Conservation (phyloP, 2,329 filamentous ascomycete genomes). For the Epichloe uncinata region DNA sequence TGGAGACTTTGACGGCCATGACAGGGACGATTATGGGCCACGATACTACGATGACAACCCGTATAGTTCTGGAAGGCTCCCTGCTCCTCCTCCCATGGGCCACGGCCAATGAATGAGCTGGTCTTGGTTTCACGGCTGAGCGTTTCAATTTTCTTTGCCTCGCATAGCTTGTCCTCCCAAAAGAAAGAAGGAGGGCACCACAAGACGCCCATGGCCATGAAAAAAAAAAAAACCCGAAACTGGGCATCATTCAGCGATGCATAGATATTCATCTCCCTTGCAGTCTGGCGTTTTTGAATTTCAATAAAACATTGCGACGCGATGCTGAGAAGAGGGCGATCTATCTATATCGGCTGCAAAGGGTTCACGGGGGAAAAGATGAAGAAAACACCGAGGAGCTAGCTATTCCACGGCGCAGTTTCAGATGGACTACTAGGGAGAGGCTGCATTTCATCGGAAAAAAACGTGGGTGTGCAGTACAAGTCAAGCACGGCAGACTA, state of each 20-base stretch:
- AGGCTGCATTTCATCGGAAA: no score
- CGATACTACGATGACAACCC: constrained; percentile 35
- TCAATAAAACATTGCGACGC: neutral
- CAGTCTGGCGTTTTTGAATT: neutral
- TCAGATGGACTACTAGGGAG: no score
- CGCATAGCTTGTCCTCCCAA: no score
- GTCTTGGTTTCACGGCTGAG: neutral
- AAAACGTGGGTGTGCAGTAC: no score
- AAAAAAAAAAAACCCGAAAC: neutral
- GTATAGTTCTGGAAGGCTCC: constrained; percentile 27
- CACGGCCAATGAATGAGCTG: constrained; percentile 4
- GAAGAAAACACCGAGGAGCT: no score
- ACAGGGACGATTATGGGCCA: constrained; percentile 28
- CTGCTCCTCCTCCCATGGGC: constrained; percentile 20
- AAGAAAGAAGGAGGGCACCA: neutral
- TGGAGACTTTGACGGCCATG: constrained; percentile 26
- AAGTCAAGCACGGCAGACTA: no score
- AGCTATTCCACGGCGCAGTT: no score
- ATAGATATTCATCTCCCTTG: neutral
- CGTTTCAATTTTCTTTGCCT: no score
- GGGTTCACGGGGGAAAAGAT: neutral
- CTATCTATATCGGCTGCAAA: no score
- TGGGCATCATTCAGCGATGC: neutral
- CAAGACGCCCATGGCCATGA: neutral
- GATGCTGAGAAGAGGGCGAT: neutral